A percentile compares a stretch with the other conserved stretches of the same genome.
Evolutionary conservation across 2,329 filamentous ascomycete genomes (phyloP).

Genomic region (Leptographium procerum): DNA sequence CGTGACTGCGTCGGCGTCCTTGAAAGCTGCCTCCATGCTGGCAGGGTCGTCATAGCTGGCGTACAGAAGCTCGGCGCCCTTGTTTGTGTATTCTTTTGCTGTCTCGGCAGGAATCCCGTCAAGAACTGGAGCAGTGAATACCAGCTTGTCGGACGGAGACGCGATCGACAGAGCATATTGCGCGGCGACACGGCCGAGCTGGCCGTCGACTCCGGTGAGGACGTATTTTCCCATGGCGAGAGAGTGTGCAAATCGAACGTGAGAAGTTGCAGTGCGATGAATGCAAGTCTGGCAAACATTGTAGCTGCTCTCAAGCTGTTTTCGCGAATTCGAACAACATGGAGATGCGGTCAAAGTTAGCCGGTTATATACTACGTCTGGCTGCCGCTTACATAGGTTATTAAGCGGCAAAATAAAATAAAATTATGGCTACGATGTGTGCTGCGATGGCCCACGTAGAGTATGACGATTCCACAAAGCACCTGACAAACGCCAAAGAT

Average conservation of each 20-base stretch:
- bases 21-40: background rate
- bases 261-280: background rate
- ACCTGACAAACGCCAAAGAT: background rate
- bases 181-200: background rate
- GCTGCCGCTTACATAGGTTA: background rate
- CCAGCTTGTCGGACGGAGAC: background rate
- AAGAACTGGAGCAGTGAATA: background rate
- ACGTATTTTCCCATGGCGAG: background rate
- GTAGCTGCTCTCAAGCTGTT: background rate
- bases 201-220: background rate
- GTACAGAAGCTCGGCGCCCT: background rate
- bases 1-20: background rate
- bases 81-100: background rate
- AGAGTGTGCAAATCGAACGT: background rate
- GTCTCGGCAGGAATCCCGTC: background rate
- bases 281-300: background rate
- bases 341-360: background rate
- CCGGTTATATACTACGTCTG: background rate
- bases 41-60: background rate
- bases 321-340: background rate
- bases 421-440: background rate
- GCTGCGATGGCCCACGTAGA: background rate
- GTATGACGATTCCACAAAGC: background rate
- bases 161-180: background rate
- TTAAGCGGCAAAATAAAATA: background rate